Base-by-base conservation (phyloP, 441 rosid species). In the Pelargonium cotyledonis region DNA sequence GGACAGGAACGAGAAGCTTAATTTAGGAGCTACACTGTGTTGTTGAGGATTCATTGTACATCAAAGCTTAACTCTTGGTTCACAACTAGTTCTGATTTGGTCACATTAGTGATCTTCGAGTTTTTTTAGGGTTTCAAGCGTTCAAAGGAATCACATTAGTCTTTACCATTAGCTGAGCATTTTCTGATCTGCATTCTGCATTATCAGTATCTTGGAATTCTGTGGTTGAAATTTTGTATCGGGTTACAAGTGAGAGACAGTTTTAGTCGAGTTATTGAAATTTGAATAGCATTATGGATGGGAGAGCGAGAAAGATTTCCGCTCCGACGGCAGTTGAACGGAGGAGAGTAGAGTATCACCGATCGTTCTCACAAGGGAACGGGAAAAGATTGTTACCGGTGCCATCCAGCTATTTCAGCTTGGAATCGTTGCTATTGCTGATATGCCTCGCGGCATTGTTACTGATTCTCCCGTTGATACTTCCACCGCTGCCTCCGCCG, bases 401-500 rank as follows among this genome's bases (percentile, higher is more conserved):
- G 66, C 60, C 21, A 15, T 77, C 85, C 2, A 82, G 85, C 79
- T 85, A 88, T 71, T 93, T 88, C 76, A 85, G 96, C 76, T 63
- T 89, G 76, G 90, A 86, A 43, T 85, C 98, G 5, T 65, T 87
- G 77, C 70, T 86, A 43, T 16, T 91, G 75, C 86, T 93, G 55
- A 40, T 84, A 8, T 82, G 93, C 72, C 81, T 91, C 26, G 88
- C 98, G 3, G 91, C 84, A 4, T 91, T 92, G 0, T 77, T 93
- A 74, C 80, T 93, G 78, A 80, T 93, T 68, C 83, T 93, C 15
- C 97, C 97, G 1, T 72, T 93, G 86, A 77, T 93, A 47, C 88
- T 93, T 1, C 96, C 97, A 0, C 96, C 97, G 1, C 76, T 93
- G 85, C 98, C 97, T 29, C 98, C 96, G 0, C 98, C 98, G 1